A percentile compares a stretch with the other conserved stretches of the same genome.
Conservation (phyloP, 805 yeast genomes). For the Ogataea pignaliae region DNA sequence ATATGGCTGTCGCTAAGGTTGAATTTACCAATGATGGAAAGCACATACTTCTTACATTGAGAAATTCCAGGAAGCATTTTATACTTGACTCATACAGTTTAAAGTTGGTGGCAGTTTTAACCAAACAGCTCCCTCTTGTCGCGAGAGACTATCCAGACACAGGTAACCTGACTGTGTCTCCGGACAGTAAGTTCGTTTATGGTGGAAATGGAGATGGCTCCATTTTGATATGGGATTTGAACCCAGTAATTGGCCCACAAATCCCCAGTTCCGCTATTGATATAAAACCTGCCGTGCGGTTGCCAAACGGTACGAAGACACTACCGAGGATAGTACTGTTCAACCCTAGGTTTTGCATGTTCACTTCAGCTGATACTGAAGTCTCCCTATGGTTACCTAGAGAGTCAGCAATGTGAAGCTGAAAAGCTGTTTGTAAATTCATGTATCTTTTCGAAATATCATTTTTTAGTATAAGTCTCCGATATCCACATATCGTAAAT, state of each 20-base stretch:
- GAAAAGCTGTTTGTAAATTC: no score
- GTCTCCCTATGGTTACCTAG: constrained; percentile 41
- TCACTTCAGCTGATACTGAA: constrained; percentile 63
- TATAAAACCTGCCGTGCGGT: constrained; percentile 1
- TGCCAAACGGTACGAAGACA: constrained; percentile 16
- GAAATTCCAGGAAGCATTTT: constrained; percentile 18
- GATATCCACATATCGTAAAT: constrained; percentile 62
- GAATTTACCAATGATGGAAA: constrained; percentile 45
- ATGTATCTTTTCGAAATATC: background rate
- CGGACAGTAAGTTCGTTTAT: constrained; percentile 60
- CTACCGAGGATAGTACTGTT: constrained; percentile 50
- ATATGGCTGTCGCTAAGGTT: constrained; percentile 21
- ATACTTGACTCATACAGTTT: constrained; percentile 13
- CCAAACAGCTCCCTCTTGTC: constrained; percentile 41
- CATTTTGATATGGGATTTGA: constrained; percentile 49
- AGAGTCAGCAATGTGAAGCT: no score
- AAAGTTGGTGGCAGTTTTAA: constrained; percentile 29
- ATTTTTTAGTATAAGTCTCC: constrained; percentile 26
- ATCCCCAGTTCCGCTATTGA: background rate
- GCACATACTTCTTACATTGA: constrained; percentile 33
- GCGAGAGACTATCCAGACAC: constrained; percentile 37
- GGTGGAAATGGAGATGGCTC: constrained; percentile 57
- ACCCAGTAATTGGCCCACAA: background rate
- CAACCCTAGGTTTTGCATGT: constrained; percentile 55
- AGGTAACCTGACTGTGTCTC: constrained; percentile 56